Base-by-base conservation (phyloP, 176 grass and related monocot species). In the Metroxylon sagu region DNA sequence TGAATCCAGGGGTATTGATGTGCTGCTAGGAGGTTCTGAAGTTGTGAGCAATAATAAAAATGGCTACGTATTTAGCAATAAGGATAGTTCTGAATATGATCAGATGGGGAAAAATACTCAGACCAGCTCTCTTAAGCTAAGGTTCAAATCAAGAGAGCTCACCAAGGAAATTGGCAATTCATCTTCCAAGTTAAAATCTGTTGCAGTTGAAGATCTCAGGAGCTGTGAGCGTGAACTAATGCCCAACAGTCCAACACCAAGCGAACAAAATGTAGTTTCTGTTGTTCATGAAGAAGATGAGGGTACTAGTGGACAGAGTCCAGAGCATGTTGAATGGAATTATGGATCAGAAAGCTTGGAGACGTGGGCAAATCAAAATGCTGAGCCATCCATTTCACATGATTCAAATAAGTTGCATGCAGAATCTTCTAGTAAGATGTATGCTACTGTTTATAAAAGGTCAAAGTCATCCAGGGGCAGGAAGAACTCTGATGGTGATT, bases 361-460 rank as follows among this genome's bases (percentile, higher is more conserved):
- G 29, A 72, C 72, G 28, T 31, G 67, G 59, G 57, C 55, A 68
- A 48, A 67, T 70, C 74, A 56, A 72, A 82, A 16, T 35, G 71
- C 26, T 54, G 55, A 14, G 61, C 57, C 74, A 18, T 60, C 64
- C 70, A 66, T 59, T 73, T 82, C 77, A 53, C 71, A 74, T 62
- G 77, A 88, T 50, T 63, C 59, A 50, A 65, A 59, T 15, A 43
- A 43, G 35, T 25, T 65, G 26, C 63, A 81, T 65, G 16, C 51
- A 23, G 49, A 29, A 3, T 74, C 80, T 65, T 6, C 69, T 65
- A 15, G 6, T 53, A 87, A 84, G 70, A 67, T 39, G 31, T 76
- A 60, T 16, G 62, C 60, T 72, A 72, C 74, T 61, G 87, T 97
- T 19, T 97, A 97, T 79, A 88, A 43, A 73, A 90, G 92, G 67